A percentile compares a stretch with the other conserved stretches of the same genome.
phyloP scores from a whole-genome alignment of 192 early-diverging fungal genomes.

The Coemansia sp. region DNA sequence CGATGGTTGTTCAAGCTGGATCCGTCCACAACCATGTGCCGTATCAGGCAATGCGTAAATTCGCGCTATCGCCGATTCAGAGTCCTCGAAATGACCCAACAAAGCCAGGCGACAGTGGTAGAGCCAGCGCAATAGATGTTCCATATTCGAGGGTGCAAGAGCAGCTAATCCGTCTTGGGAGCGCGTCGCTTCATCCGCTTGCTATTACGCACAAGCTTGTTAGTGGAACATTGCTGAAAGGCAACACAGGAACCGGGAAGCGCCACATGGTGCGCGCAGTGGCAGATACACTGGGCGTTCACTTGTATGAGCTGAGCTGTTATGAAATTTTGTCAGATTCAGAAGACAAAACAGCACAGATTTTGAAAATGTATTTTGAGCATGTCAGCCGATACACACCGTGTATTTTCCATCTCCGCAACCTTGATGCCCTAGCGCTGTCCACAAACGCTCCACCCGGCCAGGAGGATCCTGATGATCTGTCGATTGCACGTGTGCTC shows the following conservation, averaged over 20 bases:
- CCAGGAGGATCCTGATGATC: conserved; percentile 37
- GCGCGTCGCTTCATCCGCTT: conserved; percentile 73
- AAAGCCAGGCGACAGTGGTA: neutral
- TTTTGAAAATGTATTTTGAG: conserved; percentile 73
- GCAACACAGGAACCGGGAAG: conserved; percentile 84
- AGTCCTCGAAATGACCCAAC: neutral
- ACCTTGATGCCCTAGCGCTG: conserved; percentile 77
- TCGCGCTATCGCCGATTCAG: neutral
- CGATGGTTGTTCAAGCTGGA: conserved; percentile 45
- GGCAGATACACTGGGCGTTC: conserved; percentile 72
- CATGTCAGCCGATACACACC: conserved; percentile 77
- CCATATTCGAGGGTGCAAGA: conserved; percentile 23
- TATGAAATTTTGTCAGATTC: conserved; percentile 80
- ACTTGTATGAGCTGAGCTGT: conserved; percentile 76
- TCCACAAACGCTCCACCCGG: conserved; percentile 33
- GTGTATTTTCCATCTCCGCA: conserved; percentile 77
- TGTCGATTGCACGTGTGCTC: conserved; percentile 50
- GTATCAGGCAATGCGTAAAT: conserved; percentile 28
- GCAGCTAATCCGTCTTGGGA: conserved; percentile 61
- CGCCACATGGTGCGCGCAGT: conserved; percentile 65
- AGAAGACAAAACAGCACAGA: conserved; percentile 75
- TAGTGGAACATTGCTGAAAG: conserved; percentile 75
- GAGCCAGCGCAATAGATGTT: neutral
- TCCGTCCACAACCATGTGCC: conserved; percentile 34
- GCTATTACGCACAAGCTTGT: conserved; percentile 66